Conservation (phyloP, 768 basidiomycete species). For the Hypholoma sublateritium region DNA sequence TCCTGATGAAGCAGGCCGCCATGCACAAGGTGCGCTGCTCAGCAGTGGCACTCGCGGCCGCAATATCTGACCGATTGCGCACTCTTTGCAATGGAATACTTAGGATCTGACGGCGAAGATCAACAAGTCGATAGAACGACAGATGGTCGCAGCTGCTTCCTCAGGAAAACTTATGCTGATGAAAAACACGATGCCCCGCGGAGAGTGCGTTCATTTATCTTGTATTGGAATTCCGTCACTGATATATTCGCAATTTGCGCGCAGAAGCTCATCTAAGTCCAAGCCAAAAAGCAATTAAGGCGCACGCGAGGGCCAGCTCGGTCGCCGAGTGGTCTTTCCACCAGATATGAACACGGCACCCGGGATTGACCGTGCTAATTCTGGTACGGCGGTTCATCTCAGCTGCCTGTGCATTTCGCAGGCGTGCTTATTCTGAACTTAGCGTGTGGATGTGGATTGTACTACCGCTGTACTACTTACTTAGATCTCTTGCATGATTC, state of each 20-base stretch:
- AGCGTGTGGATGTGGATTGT: neutral
- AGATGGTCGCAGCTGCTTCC: conserved; percentile 88
- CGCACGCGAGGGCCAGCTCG: neutral
- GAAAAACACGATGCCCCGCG: conserved; percentile 56
- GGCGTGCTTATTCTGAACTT: neutral
- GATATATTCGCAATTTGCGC: neutral
- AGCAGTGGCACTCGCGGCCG: neutral
- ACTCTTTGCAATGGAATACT: no score
- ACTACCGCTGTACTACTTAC: neutral
- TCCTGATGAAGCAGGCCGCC: conserved; percentile 70
- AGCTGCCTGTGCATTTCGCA: neutral
- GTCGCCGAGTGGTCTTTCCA: neutral
- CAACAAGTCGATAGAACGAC: conserved; percentile 86
- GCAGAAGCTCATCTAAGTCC: neutral
- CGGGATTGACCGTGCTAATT: neutral
- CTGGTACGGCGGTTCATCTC: conserved; percentile 1
- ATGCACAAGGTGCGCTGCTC: conserved; percentile 63
- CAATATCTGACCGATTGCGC: no score
- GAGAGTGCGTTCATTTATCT: conserved; percentile 32
- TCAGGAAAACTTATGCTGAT: conserved; percentile 91
- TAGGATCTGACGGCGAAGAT: conserved; percentile 89
- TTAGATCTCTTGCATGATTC: neutral
- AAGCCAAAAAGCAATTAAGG: conserved; percentile 1
- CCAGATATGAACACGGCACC: neutral
- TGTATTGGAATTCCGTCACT: neutral